These are phyloP conservation scores for Yamadazyma scolyti DNA, from an alignment of 805 yeast species.

Conservation along the genomic window DNA sequence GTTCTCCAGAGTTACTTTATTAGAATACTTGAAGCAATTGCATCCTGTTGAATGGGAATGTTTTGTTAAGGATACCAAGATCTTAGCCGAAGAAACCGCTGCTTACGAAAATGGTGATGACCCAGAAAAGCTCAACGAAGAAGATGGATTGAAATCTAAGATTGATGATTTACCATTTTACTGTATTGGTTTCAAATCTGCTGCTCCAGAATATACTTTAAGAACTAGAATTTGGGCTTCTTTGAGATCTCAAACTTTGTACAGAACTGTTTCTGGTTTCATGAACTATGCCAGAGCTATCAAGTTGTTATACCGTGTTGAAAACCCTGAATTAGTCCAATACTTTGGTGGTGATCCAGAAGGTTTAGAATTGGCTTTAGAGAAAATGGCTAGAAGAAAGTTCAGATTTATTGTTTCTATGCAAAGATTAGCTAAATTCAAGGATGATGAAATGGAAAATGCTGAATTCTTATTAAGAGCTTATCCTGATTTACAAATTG, in stretches of 20 bases:
- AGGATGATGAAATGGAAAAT: slow-evolving; percentile 54
- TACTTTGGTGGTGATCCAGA: slow-evolving; percentile 99
- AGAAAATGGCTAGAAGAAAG: slow-evolving; percentile 62
- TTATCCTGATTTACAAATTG: slow-evolving; percentile 64
- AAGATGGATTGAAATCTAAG: slow-evolving; percentile 32
- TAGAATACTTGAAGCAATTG: slow-evolving; percentile 53
- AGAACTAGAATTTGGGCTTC: slow-evolving; percentile 49
- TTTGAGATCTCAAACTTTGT: slow-evolving; percentile 44
- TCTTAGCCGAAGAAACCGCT: slow-evolving; percentile 48
- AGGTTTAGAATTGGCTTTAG: slow-evolving; percentile 91
- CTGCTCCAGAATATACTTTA: slow-evolving; percentile 45
- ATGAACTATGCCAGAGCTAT: slow-evolving; percentile 47
- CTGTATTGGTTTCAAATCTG: slow-evolving; percentile 46
- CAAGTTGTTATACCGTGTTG: slow-evolving; percentile 42
- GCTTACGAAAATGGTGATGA: slow-evolving; percentile 53
- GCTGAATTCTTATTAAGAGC: slow-evolving; percentile 59
- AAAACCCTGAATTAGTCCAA: slow-evolving; percentile 55
- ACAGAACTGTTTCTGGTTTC: slow-evolving; percentile 45
- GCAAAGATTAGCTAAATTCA: slow-evolving; percentile 56
- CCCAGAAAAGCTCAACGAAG: slow-evolving; percentile 27
- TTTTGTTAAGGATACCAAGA: slow-evolving; percentile 54
- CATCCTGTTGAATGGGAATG: slow-evolving; percentile 57
- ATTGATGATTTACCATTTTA: slow-evolving; percentile 43
- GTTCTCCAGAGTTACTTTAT: slow-evolving; percentile 50
- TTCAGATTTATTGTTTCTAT: slow-evolving; percentile 63